Evolutionary conservation across 805 yeast species (phyloP).

Genomic region (Brettanomyces sp.): DNA sequence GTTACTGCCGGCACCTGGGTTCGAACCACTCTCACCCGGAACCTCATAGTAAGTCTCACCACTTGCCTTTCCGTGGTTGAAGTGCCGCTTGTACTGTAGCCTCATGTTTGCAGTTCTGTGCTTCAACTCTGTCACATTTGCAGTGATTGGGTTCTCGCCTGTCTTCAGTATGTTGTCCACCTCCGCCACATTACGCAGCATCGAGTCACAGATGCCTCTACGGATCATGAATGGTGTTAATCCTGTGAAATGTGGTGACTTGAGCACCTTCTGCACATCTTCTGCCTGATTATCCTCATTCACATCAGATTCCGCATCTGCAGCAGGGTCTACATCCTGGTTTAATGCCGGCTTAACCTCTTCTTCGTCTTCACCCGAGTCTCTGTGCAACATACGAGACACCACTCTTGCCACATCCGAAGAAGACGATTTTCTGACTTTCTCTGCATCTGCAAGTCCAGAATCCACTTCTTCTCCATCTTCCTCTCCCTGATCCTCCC

Average conservation of each 20-base stretch:
- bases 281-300: background rate
- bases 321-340: background rate
- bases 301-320: background rate
- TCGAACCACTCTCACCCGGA: conserved; percentile 2
- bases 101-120: conserved; percentile 9
- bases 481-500: conserved; percentile 11
- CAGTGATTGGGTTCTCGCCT: conserved; percentile 13
- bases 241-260: conserved; percentile 10
- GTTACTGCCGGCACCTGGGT: background rate
- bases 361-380: too few species aligned
- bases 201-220: conserved; percentile 36
- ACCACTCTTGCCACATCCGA: too few species aligned
- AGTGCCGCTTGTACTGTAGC: conserved; percentile 1
- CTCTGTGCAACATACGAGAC: too few species aligned
- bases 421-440: background rate
- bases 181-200: conserved; percentile 37
- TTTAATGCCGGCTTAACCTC: too few species aligned
- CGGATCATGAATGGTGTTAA: conserved; percentile 36
- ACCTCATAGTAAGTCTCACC: conserved; percentile 13
- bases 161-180: conserved; percentile 35
- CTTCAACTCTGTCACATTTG: conserved; percentile 7
- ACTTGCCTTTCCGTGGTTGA: conserved; percentile 11
- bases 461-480: background rate
- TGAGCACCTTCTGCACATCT: background rate
- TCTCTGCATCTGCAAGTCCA: background rate